Percentiles rank a stretch among this genome's conserved stretches.
These are phyloP conservation scores for Candida manassasensis DNA, from an alignment of 805 yeast genomes.

Conservation along the genomic window DNA sequence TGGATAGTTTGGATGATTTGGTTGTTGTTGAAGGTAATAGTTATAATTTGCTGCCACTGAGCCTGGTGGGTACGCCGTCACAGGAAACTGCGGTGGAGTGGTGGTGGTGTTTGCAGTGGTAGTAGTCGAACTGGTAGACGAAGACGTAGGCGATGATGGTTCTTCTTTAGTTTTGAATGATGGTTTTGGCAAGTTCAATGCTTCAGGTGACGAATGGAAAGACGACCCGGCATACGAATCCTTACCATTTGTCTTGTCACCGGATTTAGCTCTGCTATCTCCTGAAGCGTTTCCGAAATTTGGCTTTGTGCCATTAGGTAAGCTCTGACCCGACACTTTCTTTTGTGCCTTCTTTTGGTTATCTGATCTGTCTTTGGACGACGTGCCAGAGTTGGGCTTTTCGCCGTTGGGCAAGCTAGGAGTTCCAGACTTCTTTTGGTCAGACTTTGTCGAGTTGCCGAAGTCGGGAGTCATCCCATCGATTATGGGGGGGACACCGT, in stretches of 20 bases:
- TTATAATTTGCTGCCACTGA: constrained; percentile 12
- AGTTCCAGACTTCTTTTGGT: constrained; percentile 1
- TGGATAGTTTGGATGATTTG: neutral
- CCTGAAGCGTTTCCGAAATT: constrained; percentile 10
- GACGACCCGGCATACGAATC: constrained; percentile 49
- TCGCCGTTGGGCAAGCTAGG: constrained; percentile 26
- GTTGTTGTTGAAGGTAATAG: constrained; percentile 8
- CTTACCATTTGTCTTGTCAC: constrained; percentile 1
- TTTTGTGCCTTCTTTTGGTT: constrained; percentile 7
- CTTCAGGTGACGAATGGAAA: constrained; percentile 53
- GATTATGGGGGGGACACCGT: too few species aligned
- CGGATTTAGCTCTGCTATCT: constrained; percentile 9
- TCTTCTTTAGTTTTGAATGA: constrained; percentile 31
- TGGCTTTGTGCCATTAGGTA: constrained; percentile 28
- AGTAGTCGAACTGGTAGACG: constrained; percentile 9
- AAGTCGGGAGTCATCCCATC: neutral
- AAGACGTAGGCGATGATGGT: constrained; percentile 9
- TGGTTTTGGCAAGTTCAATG: constrained; percentile 52
- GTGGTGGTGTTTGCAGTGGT: too few species aligned
- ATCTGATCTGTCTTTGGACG: constrained; percentile 6
- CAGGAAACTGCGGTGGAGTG: constrained; percentile 25
- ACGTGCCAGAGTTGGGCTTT: constrained; percentile 23
- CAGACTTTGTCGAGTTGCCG: neutral
- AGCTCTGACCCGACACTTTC: constrained; percentile 9
- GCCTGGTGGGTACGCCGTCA: constrained; percentile 28